Percentiles rank a stretch among this genome's conserved stretches.
Conservation (phyloP, 169 alveolate species). For the Plasmodium knowlesi region DNA sequence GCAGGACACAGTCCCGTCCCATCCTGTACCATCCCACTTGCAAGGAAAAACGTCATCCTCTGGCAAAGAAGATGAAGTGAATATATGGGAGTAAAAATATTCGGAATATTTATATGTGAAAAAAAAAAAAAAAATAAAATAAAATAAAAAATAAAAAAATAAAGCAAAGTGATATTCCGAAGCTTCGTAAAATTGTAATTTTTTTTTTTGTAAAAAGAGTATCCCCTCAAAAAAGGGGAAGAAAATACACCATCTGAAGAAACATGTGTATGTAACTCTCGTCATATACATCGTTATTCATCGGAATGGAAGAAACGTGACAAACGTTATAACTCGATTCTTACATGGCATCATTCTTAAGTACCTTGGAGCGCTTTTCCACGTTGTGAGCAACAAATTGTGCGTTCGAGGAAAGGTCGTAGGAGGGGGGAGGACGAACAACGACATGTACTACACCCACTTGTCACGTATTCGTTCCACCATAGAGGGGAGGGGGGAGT, state of each 20-base stretch:
- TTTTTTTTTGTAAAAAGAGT: constrained; percentile 5
- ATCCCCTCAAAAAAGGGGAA: neutral
- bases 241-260: neutral
- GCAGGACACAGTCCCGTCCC: neutral
- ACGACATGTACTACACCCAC: neutral
- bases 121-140: no score
- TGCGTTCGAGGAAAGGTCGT: neutral
- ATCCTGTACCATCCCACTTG: neutral
- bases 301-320: constrained; percentile 3
- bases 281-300: neutral
- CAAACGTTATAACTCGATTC: neutral
- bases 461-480: neutral
- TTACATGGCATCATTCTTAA: constrained; percentile 4
- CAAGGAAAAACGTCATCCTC: neutral
- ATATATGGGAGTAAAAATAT: neutral
- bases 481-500: neutral
- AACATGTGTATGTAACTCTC: constrained; percentile 9
- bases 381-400: constrained; percentile 7
- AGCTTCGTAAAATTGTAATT: constrained; percentile 3
- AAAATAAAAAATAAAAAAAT: constrained; percentile 6
- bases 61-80: neutral
- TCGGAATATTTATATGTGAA: neutral
- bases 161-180: neutral
- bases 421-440: neutral
- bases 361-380: neutral